Percentiles rank a stretch among this genome's conserved stretches.
phyloP scores from a whole-genome alignment of 768 basidiomycete genomes.

The Lactarius vividus region DNA sequence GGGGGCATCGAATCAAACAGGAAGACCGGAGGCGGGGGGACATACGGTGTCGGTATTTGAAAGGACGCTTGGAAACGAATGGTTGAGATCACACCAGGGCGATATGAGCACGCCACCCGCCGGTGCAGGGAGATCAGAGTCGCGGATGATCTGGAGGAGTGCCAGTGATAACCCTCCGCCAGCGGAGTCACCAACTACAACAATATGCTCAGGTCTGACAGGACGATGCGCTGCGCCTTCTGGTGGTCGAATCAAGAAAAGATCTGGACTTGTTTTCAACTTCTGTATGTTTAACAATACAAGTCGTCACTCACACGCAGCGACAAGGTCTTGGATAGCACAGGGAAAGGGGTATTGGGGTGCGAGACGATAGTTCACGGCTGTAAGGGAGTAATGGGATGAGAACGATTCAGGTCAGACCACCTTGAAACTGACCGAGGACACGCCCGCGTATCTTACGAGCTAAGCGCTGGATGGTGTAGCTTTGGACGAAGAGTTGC shows the following conservation, averaged over 20 bases:
- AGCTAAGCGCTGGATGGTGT: conserved; percentile 79
- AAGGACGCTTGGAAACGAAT: conserved; percentile 89
- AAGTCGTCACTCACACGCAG: conserved; percentile 63
- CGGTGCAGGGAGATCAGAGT: conserved; percentile 74
- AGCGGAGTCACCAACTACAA: conserved; percentile 89
- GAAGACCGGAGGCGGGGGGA: conserved; percentile 3
- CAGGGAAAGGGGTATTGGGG: conserved; percentile 98
- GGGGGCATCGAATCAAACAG: not conserved
- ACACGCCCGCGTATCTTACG: conserved; percentile 92
- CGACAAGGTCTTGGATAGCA: conserved; percentile 82
- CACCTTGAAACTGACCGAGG: conserved; percentile 49
- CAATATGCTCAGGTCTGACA: conserved; percentile 76
- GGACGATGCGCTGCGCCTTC: conserved; percentile 71
- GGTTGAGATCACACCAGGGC: conserved; percentile 93
- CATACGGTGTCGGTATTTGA: conserved; percentile 79
- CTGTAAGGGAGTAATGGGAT: conserved; percentile 36
- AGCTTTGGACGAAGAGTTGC: conserved; percentile 38
- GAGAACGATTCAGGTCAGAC: conserved; percentile 11
- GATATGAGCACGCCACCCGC: conserved; percentile 89
- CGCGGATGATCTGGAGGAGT: conserved; percentile 83
- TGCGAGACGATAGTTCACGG: conserved; percentile 81
- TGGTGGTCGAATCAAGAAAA: conserved; percentile 90
- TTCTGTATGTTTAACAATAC: not conserved
- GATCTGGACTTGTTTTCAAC: conserved; percentile 47
- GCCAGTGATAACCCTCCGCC: conserved; percentile 87